Evolutionary conservation across 1,139 yeast species (phyloP).

Genomic region (Geotrichum candidum): DNA sequence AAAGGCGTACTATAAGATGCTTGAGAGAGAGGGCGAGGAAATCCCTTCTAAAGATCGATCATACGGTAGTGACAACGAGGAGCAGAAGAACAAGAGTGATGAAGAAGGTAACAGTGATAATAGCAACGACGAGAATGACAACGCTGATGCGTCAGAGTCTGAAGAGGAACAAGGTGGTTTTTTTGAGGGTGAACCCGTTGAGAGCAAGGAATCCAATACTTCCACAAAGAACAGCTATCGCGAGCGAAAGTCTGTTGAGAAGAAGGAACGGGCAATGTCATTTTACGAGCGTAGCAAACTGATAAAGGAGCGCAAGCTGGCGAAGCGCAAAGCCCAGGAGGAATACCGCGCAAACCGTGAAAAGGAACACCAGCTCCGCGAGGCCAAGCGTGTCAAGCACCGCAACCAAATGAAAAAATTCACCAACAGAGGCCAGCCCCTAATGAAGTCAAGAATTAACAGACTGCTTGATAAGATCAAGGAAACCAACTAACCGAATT

Average conservation of each 20-base stretch:
- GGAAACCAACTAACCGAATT: constrained; percentile 19
- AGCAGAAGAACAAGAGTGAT: constrained; percentile 23
- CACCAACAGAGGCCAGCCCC: constrained; percentile 77
- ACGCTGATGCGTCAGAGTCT: background rate
- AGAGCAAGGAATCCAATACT: constrained; percentile 19
- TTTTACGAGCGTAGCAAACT: constrained; percentile 29
- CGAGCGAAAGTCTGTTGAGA: background rate
- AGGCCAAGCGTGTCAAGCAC: constrained; percentile 40
- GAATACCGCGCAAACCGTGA: constrained; percentile 17
- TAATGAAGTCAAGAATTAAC: constrained; percentile 84
- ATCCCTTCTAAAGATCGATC: constrained; percentile 18
- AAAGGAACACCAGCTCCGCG: constrained; percentile 22
- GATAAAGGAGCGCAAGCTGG: constrained; percentile 33
- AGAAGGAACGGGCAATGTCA: constrained; percentile 36
- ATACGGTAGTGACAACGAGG: constrained; percentile 7
- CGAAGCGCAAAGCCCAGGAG: constrained; percentile 20
- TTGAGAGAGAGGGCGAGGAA: constrained; percentile 59
- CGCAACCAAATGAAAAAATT: constrained; percentile 48
- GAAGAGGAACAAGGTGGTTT: constrained; percentile 12
- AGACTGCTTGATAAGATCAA: constrained; percentile 72
- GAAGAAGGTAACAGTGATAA: constrained; percentile 22
- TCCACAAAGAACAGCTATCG: constrained; percentile 18
- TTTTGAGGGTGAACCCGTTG: constrained; percentile 6
- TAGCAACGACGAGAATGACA: constrained; percentile 11
- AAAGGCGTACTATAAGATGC: constrained; percentile 72